phyloP scores from a whole-genome alignment of 2,329 filamentous ascomycete species.

The Dothistroma pini region DNA sequence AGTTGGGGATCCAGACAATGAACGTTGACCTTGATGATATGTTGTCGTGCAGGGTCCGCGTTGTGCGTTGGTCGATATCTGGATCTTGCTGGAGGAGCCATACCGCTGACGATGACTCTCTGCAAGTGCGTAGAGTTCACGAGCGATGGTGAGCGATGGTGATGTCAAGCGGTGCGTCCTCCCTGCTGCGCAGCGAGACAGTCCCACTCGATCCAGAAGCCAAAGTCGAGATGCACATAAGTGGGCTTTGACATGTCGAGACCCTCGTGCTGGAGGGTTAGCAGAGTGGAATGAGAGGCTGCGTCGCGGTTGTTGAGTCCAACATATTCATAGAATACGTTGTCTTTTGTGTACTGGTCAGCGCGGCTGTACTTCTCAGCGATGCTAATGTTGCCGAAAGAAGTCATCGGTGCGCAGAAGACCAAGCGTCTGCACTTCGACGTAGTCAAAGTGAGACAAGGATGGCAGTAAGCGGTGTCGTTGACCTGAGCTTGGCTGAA shows the following conservation, averaged over 20 bases:
- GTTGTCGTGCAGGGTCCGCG: not conserved
- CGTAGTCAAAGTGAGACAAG: not conserved
- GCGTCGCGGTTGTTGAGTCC: not conserved
- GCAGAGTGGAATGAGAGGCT: not conserved
- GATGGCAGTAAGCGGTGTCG: not conserved
- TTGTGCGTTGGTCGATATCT: not conserved
- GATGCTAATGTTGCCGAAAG: not conserved
- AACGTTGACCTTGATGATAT: not conserved
- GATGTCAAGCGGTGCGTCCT: not conserved
- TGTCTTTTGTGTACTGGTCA: not conserved
- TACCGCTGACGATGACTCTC: conserved; percentile 6
- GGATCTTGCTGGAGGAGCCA: not conserved
- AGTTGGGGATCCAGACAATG: not conserved
- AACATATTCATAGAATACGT: not conserved
- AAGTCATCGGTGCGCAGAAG: conserved; percentile 5
- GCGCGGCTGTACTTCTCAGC: not conserved
- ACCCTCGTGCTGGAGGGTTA: not conserved
- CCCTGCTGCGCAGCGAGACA: not conserved
- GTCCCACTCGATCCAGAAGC: conserved; percentile 9
- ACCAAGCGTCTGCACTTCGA: conserved; percentile 1
- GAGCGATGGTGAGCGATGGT: not conserved
- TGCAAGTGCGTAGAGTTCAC: conserved; percentile 3
- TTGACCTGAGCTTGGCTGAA: conserved; percentile 2
- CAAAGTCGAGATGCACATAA: conserved; percentile 2
- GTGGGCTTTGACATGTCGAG: not conserved